Conservation (phyloP, 345 rosid species). For the Syzygium grande region DNA sequence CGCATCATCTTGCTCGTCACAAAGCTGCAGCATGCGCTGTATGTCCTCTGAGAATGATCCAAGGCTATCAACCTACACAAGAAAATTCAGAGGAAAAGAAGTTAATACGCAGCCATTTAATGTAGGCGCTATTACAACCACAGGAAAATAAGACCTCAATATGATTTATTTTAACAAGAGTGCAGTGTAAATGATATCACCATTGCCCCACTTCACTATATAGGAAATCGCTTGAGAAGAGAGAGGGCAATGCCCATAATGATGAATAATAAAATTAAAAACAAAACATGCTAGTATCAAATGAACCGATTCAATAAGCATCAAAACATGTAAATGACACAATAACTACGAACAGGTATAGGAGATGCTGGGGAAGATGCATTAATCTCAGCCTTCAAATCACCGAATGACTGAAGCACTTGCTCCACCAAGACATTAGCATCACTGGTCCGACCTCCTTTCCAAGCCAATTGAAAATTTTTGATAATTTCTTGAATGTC, state of each 20-base stretch:
- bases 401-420: conserved; percentile 50
- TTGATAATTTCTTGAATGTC: conserved; percentile 51
- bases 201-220: neutral
- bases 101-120: neutral
- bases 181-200: neutral
- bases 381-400: conserved; percentile 67
- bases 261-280: neutral
- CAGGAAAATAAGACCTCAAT: neutral
- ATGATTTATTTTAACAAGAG: neutral
- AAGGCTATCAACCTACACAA: conserved; percentile 53
- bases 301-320: neutral
- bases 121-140: neutral
- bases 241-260: neutral
- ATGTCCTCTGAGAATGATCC: conserved; percentile 57
- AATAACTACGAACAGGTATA: conserved; percentile 37
- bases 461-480: conserved; percentile 57
- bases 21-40: conserved; percentile 39
- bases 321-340: neutral
- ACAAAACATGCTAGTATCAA: neutral
- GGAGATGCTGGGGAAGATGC: conserved; percentile 60
- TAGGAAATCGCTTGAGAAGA: neutral
- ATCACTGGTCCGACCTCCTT: conserved; percentile 42
- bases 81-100: conserved; percentile 1
- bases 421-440: conserved; percentile 57
- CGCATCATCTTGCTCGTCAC: conserved; percentile 78